Evolutionary conservation across 768 basidiomycete species (phyloP), one percentile per base, ranked within the genome.

Genomic region (Strobilomyces echinocephalus): DNA sequence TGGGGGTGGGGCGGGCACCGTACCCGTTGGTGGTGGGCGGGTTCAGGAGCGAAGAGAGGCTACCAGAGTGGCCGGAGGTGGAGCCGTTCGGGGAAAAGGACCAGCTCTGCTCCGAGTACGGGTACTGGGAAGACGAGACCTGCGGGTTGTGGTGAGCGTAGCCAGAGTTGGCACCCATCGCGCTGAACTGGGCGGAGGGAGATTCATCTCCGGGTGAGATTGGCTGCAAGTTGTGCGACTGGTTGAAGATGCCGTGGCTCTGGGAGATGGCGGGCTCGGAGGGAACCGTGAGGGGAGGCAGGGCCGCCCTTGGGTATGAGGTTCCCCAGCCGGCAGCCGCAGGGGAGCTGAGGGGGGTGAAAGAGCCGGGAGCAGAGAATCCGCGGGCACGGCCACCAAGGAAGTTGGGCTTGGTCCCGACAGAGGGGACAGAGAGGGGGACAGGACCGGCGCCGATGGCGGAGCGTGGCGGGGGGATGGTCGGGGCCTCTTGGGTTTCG

Each of bases 221-320:
- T 24, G 85, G 80, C 62, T 88, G 84, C 33, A 87, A 74, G 38
- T 76, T 75, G 68, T 69, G 68, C 7, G 83, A 79, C 57, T 83
- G 79, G 63, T 72, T 77, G 70, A 86, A 87, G 60, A 85, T 72
- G 66, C 69, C 72, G 57, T 72, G 76, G 63, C 76, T 73, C 61
- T 85, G 82, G 5, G 80, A 76, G 54, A 85, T 66, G 54, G 84
- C 75, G 7, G 81, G 78, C 50, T 90, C 87, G 26, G 85, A 84
- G 49, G 90, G 91, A 45, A 91, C 89, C 46, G 85, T 90, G 50
- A 93, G 79, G 26, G 90, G 90, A 28, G 90, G 91, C 47, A 93
- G 76, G 24, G 83, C 79, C 50, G 80, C 75, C 46, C 85, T 80
- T 54, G 82, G 67, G 73, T 82, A 83, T 51, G 70, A 78, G 47